A percentile compares a stretch with the other conserved stretches of the same genome.
Conservation (phyloP, 805 yeast species). For the Yarrowia sp. region DNA sequence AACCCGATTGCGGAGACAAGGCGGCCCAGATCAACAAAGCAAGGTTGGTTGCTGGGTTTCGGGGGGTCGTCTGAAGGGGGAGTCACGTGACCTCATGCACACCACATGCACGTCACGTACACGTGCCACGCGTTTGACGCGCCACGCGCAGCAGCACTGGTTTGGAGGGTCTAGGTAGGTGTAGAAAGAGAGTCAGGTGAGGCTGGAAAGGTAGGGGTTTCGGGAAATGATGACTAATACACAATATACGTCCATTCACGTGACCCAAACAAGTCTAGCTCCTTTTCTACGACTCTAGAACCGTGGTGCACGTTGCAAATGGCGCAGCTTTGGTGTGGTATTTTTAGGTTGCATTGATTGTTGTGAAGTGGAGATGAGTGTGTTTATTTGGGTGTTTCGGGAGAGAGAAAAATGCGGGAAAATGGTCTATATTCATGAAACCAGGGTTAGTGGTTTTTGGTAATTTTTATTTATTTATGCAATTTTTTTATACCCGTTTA, state of each 20-base stretch:
- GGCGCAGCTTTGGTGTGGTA: not conserved
- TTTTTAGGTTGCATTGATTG: not conserved
- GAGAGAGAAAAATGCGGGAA: not conserved
- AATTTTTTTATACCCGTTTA: not conserved
- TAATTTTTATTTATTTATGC: not conserved
- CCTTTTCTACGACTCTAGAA: too few species aligned
- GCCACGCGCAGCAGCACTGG: not conserved
- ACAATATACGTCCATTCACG: not conserved
- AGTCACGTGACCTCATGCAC: not conserved
- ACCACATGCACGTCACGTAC: not conserved
- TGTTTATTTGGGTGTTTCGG: not conserved
- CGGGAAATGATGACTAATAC: too few species aligned
- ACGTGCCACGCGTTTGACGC: constrained; percentile 10
- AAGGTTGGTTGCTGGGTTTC: not conserved
- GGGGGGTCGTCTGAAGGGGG: not conserved
- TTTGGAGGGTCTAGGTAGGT: not conserved
- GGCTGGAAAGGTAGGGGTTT: too few species aligned
- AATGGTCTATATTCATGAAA: too few species aligned
- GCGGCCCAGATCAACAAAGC: not conserved
- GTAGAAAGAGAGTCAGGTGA: not conserved
- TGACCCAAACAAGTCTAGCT: not conserved
- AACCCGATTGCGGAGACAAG: too few species aligned
- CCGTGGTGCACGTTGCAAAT: not conserved
- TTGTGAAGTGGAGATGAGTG: not conserved
- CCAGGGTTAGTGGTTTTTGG: too few species aligned